Conservation (phyloP, 768 basidiomycete genomes). For the Leccinum truebloodii region DNA sequence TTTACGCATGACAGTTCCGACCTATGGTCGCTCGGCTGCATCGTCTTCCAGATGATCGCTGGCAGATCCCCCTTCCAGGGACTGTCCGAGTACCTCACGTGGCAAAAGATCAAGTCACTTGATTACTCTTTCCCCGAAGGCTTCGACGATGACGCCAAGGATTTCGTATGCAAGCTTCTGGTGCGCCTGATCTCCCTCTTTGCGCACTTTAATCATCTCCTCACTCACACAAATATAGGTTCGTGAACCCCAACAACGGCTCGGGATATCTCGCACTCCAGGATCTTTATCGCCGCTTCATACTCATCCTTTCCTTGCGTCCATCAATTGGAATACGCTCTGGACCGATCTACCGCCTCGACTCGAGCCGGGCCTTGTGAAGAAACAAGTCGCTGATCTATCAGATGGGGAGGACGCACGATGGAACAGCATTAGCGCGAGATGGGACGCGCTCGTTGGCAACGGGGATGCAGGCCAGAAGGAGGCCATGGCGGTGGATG, state of each 20-base stretch:
- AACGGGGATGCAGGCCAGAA: constrained; percentile 18
- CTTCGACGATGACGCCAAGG: constrained; percentile 79
- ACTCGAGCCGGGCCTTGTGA: constrained; percentile 58
- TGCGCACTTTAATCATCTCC: neutral
- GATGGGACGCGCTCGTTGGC: constrained; percentile 51
- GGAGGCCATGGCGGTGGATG: constrained; percentile 7
- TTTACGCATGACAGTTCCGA: constrained; percentile 64
- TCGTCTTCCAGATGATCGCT: constrained; percentile 92
- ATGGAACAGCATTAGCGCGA: constrained; percentile 55
- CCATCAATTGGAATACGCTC: constrained; percentile 59
- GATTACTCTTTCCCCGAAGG: constrained; percentile 87
- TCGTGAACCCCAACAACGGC: constrained; percentile 55
- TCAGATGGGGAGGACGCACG: constrained; percentile 30
- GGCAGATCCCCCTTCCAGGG: constrained; percentile 92
- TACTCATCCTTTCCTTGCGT: constrained; percentile 60
- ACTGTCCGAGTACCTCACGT: constrained; percentile 89
- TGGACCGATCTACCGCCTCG: constrained; percentile 66
- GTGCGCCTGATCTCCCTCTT: constrained; percentile 39
- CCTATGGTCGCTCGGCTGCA: constrained; percentile 94
- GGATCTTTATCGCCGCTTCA: constrained; percentile 50
- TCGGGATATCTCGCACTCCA: constrained; percentile 51
- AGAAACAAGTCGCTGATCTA: constrained; percentile 33
- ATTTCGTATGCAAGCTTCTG: constrained; percentile 75
- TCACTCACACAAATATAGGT: constrained; percentile 41
- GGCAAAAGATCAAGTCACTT: constrained; percentile 88